Conservation (phyloP, 2,329 filamentous ascomycete species). For the Aspergillus novoparasiticus region DNA sequence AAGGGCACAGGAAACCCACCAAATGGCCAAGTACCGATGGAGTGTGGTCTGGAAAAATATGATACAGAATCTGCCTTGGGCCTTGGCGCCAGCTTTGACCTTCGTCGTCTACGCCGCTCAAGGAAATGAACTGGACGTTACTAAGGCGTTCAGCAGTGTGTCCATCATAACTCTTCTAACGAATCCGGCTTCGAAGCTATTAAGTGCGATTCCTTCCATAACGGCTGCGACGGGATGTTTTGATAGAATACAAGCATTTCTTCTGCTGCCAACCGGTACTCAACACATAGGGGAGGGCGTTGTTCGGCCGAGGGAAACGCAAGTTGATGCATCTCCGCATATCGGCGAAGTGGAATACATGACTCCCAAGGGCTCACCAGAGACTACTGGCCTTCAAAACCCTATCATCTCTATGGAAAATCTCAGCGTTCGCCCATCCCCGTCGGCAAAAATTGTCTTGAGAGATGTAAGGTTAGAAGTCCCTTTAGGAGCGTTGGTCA, state of each 20-base stretch:
- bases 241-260: slow-evolving; percentile 20
- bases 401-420: too few species aligned
- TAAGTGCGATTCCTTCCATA: slow-evolving; percentile 21
- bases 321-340: too few species aligned
- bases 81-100: slow-evolving; percentile 21
- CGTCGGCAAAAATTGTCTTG: not conserved
- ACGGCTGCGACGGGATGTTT: slow-evolving; percentile 19
- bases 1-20: slow-evolving; percentile 13
- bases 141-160: slow-evolving; percentile 24
- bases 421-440: too few species aligned
- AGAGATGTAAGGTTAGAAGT: not conserved
- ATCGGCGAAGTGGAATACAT: too few species aligned
- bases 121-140: not conserved
- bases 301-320: too few species aligned
- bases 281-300: too few species aligned
- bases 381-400: too few species aligned
- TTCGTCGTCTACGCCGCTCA: slow-evolving; percentile 20
- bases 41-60: slow-evolving; percentile 19
- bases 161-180: slow-evolving; percentile 28
- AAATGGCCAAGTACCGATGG: slow-evolving; percentile 16
- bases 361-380: too few species aligned
- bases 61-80: slow-evolving; percentile 22
- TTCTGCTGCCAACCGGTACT: not conserved
- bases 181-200: slow-evolving; percentile 19
- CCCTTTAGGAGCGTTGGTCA: slow-evolving; percentile 1